These are phyloP conservation scores for Trichoderma oligosporum DNA, from an alignment of 2,329 filamentous ascomycete species.

Conservation along the genomic window DNA sequence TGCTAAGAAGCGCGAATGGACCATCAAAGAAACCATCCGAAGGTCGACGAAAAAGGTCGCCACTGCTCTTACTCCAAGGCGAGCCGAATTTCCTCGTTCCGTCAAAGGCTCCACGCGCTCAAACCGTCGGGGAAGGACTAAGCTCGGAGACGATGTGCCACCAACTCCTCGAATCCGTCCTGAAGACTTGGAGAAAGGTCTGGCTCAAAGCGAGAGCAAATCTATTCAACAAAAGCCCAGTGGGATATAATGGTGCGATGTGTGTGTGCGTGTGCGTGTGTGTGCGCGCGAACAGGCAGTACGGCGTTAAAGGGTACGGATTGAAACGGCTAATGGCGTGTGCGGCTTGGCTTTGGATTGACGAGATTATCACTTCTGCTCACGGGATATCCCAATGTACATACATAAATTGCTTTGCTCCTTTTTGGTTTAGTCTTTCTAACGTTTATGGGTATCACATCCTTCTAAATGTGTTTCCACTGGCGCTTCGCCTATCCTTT, in stretches of 20 bases:
- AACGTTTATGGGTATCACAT: constrained; percentile 42
- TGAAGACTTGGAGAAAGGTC: constrained; percentile 58
- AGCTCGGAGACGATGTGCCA: constrained; percentile 52
- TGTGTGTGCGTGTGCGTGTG: neutral
- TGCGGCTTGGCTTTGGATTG: neutral
- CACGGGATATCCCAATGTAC: constrained; percentile 15
- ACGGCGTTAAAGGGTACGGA: neutral
- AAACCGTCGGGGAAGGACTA: constrained; percentile 38
- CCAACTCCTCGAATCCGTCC: constrained; percentile 54
- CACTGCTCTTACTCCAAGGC: constrained; percentile 58
- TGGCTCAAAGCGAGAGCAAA: constrained; percentile 38
- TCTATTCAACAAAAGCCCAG: constrained; percentile 28
- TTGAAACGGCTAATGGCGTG: constrained; percentile 4
- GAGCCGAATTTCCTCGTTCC: constrained; percentile 57
- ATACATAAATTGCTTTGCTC: constrained; percentile 14
- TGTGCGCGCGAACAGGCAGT: neutral
- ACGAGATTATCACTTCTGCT: constrained; percentile 19
- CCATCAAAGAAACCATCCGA: constrained; percentile 66
- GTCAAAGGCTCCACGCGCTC: constrained; percentile 43
- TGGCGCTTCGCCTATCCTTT: constrained; percentile 63
- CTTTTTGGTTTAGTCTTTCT: constrained; percentile 21
- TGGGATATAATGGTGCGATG: neutral
- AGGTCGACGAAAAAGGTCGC: constrained; percentile 62
- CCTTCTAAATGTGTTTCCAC: constrained; percentile 68
- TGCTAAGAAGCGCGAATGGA: constrained; percentile 83